Percentiles rank a stretch among this genome's conserved stretches.
Evolutionary conservation across 2,329 filamentous ascomycete genomes (phyloP).

Genomic region (Bisporella sp.): DNA sequence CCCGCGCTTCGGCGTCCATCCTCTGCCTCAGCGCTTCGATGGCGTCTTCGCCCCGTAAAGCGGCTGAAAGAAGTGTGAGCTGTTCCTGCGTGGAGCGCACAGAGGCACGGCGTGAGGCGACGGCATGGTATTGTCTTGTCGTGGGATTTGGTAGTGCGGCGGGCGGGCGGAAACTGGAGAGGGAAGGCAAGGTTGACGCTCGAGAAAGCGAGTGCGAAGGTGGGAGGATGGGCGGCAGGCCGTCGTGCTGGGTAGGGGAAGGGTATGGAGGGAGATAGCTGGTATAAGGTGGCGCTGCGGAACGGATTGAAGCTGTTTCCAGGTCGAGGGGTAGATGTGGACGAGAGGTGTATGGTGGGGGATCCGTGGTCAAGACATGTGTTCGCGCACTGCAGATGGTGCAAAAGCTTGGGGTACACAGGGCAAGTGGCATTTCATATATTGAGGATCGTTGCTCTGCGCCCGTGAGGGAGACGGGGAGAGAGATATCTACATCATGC

Average conservation of each 20-base stretch:
- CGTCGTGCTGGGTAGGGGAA: neutral
- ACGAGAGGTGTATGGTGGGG: too few species aligned
- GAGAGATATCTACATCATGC: too few species aligned
- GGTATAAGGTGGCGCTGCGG: neutral
- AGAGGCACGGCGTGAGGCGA: slow-evolving; percentile 54
- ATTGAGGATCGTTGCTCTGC: too few species aligned
- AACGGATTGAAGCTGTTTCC: too few species aligned
- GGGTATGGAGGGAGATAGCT: neutral
- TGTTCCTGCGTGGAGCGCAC: slow-evolving; percentile 31
- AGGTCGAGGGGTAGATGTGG: too few species aligned
- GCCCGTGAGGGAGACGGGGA: too few species aligned
- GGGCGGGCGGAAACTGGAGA: neutral
- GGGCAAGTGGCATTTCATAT: too few species aligned
- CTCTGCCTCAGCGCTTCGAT: slow-evolving; percentile 20
- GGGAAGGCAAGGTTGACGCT: neutral
- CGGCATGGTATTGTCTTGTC: slow-evolving; percentile 54
- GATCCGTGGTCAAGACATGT: too few species aligned
- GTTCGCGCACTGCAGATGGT: too few species aligned
- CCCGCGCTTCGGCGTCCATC: slow-evolving; percentile 14
- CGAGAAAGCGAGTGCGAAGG: neutral
- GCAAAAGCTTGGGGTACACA: too few species aligned
- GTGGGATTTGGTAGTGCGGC: slow-evolving; percentile 36
- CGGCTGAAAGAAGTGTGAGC: slow-evolving; percentile 17
- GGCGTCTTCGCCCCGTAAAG: slow-evolving; percentile 7
- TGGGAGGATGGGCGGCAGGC: neutral